Evolutionary conservation across 2,329 filamentous ascomycete genomes (phyloP), one percentile per base, ranked within the genome.

Genomic region (Colletotrichum musae): DNA sequence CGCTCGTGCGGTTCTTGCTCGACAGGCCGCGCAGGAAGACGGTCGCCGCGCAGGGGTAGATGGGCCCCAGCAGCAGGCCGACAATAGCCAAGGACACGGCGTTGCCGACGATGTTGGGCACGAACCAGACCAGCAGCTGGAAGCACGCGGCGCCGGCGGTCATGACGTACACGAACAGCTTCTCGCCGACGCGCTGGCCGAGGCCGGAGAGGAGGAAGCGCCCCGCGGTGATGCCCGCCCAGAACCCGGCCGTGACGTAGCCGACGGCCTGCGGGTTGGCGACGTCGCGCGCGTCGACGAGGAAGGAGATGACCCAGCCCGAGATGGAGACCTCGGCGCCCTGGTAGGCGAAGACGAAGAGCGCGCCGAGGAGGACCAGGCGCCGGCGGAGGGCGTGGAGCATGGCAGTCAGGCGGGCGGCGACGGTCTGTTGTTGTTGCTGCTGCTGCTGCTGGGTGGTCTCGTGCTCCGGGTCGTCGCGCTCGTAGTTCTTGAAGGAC

Each of bases 301-400:
- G 83, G 82, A 95, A 97, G 2, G 92, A 94, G 71, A 95, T 94
- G 56, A 95, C 91, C 94, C 94, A 97, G 61, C 94, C 93, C 0
- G 92, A 93, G 72, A 95, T 93, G 15, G 91, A 91, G n/a, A 97
- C 93, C 80, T 97, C 94, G 45, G 92, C 92, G 43, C 93, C 94
- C 79, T 96, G 93, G 78, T 97, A 97, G 28, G 91, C 89, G 77
- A 97, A 96, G 78, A 95, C 93, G 83, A 96, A 96, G 15, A 94
- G 78, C 0, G 93, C 91, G 4, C 93, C 93, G 0, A 95, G 85
- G 1, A 96, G 80, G 0, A 94, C 93, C 3, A 90, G 85, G 32
- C 88, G 77, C 81, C 84, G 74, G 79, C 83, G 80, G 75, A 87
- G 77, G 70, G 83, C 82, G 75, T 86, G 71, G 54, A 86, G 74